Conservation (phyloP, 2,329 filamentous ascomycete species). For the Neonectria ditissima region DNA sequence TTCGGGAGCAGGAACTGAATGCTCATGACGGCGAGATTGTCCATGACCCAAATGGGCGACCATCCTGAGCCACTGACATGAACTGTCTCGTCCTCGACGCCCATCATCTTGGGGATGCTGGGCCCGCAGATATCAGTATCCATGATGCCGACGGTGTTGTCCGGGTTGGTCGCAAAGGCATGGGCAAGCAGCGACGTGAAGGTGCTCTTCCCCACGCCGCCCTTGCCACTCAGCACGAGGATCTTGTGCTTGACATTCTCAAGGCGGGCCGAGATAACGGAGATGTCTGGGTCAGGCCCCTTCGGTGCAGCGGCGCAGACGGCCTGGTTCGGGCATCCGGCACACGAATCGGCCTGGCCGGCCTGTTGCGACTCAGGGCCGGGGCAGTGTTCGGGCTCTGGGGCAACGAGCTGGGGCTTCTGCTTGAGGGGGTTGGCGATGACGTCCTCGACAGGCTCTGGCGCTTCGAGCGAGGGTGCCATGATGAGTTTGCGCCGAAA, state of each 20-base stretch:
- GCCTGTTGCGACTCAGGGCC: constrained; percentile 84
- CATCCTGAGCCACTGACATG: constrained; percentile 90
- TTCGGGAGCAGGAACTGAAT: constrained; percentile 98
- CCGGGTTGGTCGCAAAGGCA: constrained; percentile 85
- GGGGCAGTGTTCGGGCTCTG: constrained; percentile 96
- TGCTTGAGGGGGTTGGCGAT: constrained; percentile 81
- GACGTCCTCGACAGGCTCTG: constrained; percentile 74
- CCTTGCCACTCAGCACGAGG: constrained; percentile 92
- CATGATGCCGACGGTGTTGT: constrained; percentile 90
- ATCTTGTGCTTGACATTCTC: constrained; percentile 90
- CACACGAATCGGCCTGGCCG: constrained; percentile 83
- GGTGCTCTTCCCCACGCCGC: constrained; percentile 95
- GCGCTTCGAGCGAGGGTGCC: constrained; percentile 84
- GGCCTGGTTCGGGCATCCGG: constrained; percentile 92
- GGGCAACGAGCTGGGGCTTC: constrained; percentile 88
- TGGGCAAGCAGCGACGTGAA: constrained; percentile 90
- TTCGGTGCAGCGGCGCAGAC: constrained; percentile 96
- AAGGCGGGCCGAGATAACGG: constrained; percentile 86
- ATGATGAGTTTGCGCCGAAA: constrained; percentile 59
- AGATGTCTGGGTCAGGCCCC: constrained; percentile 94
- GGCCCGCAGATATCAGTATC: constrained; percentile 98
- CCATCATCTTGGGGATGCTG: constrained; percentile 98
- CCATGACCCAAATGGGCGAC: constrained; percentile 95
- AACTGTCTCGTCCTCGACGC: constrained; percentile 92
- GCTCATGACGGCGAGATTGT: constrained; percentile 96